phyloP scores from a whole-genome alignment of 2,329 filamentous ascomycete species.

The Fusarium torulosum region DNA sequence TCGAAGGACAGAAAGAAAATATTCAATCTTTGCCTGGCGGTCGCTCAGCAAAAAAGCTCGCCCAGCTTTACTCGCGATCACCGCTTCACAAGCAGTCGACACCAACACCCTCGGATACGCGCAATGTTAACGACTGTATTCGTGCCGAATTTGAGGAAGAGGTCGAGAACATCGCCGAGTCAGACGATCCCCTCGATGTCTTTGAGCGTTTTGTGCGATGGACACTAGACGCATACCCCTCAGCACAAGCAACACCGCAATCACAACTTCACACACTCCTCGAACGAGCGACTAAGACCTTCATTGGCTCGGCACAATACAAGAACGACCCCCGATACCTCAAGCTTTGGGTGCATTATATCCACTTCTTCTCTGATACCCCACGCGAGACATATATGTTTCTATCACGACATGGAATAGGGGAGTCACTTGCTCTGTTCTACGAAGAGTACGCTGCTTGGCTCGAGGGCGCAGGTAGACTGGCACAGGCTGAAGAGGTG shows the following conservation, averaged over 20 bases:
- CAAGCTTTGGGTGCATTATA: conserved; percentile 94
- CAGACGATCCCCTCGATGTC: conserved; percentile 93
- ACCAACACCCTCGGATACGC: conserved; percentile 77
- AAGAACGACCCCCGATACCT: conserved; percentile 95
- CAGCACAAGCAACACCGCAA: conserved; percentile 88
- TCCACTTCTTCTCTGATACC: conserved; percentile 91
- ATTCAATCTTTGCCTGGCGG: conserved; percentile 92
- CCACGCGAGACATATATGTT: conserved; percentile 94
- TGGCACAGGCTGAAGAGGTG: conserved; percentile 93
- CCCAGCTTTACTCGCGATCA: conserved; percentile 80
- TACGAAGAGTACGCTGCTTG: conserved; percentile 98
- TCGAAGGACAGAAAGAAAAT: conserved; percentile 98
- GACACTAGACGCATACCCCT: conserved; percentile 95
- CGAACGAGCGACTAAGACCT: conserved; percentile 91
- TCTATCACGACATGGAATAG: conserved; percentile 87
- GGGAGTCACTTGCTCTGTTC: conserved; percentile 87
- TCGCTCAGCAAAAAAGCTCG: conserved; percentile 89
- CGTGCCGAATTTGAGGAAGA: conserved; percentile 90
- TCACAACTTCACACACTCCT: conserved; percentile 91
- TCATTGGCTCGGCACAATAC: conserved; percentile 87
- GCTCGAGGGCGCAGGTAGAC: conserved; percentile 86
- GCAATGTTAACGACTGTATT: conserved; percentile 82
- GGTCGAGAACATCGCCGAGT: conserved; percentile 81
- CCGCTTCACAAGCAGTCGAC: conserved; percentile 69
- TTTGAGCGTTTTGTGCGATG: conserved; percentile 98